These are phyloP conservation scores for Schrenkiella parvula DNA, from an alignment of 345 rosid genomes.

Conservation along the genomic window DNA sequence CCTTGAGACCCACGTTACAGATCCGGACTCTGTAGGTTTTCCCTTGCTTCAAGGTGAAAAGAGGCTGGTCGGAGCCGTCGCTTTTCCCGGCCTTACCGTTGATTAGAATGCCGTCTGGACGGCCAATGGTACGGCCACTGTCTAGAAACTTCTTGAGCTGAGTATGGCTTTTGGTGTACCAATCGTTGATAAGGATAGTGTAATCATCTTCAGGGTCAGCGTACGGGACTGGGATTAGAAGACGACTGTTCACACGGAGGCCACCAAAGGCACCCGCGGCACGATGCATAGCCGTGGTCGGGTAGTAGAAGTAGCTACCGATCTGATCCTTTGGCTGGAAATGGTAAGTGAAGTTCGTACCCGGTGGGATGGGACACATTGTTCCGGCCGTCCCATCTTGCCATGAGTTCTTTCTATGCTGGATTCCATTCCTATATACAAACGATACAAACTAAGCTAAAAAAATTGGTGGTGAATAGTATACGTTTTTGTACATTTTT, in stretches of 20 bases:
- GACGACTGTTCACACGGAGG: constrained; percentile 61
- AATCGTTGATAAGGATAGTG: constrained; percentile 55
- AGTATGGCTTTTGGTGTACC: constrained; percentile 51
- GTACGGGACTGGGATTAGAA: constrained; percentile 64
- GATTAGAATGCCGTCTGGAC: constrained; percentile 54
- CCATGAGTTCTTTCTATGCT: constrained; percentile 82
- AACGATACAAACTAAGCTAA: not conserved
- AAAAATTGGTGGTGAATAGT: not conserved
- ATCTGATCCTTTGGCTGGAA: constrained; percentile 91
- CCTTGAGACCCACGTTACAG: constrained; percentile 60
- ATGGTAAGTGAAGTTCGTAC: constrained; percentile 64
- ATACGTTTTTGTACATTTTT: not conserved
- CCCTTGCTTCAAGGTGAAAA: constrained; percentile 53
- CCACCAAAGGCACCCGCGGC: constrained; percentile 75
- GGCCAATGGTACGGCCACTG: constrained; percentile 46
- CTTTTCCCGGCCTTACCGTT: constrained; percentile 49
- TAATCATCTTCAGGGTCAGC: constrained; percentile 58
- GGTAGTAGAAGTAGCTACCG: constrained; percentile 67
- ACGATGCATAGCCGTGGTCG: constrained; percentile 45
- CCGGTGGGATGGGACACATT: constrained; percentile 61
- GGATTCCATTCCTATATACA: constrained; percentile 58
- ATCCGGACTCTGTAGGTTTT: constrained; percentile 54
- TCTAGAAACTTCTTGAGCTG: constrained; percentile 42
- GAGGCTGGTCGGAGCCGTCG: constrained; percentile 33
- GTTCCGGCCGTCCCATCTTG: constrained; percentile 71